Conservation (phyloP, 805 yeast genomes). For the Sugiyamaella marilandica region DNA sequence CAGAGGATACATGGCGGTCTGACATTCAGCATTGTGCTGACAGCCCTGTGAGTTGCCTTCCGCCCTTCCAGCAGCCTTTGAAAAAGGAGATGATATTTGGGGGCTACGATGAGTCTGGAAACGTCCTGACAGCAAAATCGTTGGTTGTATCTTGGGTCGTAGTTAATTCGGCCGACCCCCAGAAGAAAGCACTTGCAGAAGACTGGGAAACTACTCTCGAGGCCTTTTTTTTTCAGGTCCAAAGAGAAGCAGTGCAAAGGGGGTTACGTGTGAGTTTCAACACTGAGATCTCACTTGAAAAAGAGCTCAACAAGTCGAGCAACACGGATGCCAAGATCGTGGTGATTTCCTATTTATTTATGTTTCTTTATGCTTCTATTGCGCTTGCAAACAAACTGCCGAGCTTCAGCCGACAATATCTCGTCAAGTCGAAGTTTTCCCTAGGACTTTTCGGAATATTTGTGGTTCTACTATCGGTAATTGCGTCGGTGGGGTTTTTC, state of each 20-base stretch:
- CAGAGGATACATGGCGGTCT: slow-evolving; percentile 52
- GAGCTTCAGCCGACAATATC: slow-evolving; percentile 29
- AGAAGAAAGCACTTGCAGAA: slow-evolving; percentile 38
- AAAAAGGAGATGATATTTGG: slow-evolving; percentile 70
- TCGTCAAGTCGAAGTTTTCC: slow-evolving; percentile 55
- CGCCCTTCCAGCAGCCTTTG: slow-evolving; percentile 86
- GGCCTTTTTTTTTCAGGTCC: slow-evolving; percentile 43
- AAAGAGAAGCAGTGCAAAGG: slow-evolving; percentile 42
- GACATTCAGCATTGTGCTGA: slow-evolving; percentile 57
- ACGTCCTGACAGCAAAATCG: slow-evolving; percentile 60
- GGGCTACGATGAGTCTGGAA: slow-evolving; percentile 33
- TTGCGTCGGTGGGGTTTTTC: slow-evolving; percentile 78
- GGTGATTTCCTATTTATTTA: slow-evolving; percentile 66
- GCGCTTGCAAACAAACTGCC: slow-evolving; percentile 66
- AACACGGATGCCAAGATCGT: slow-evolving; percentile 73
- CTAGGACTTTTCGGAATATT: slow-evolving; percentile 81
- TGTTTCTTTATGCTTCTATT: slow-evolving; percentile 84
- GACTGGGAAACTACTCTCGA: slow-evolving; percentile 74
- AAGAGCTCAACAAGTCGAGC: slow-evolving; percentile 77
- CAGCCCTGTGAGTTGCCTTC: slow-evolving; percentile 85
- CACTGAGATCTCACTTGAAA: slow-evolving; percentile 78
- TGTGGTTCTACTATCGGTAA: slow-evolving; percentile 75
- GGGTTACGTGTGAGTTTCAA: slow-evolving; percentile 67
- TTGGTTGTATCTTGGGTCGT: slow-evolving; percentile 71
- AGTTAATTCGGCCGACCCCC: slow-evolving; percentile 46